Percentiles rank a stretch among this genome's conserved stretches.
Conservation (phyloP, 179 eudicot genomes). For the Silene coronaria region DNA sequence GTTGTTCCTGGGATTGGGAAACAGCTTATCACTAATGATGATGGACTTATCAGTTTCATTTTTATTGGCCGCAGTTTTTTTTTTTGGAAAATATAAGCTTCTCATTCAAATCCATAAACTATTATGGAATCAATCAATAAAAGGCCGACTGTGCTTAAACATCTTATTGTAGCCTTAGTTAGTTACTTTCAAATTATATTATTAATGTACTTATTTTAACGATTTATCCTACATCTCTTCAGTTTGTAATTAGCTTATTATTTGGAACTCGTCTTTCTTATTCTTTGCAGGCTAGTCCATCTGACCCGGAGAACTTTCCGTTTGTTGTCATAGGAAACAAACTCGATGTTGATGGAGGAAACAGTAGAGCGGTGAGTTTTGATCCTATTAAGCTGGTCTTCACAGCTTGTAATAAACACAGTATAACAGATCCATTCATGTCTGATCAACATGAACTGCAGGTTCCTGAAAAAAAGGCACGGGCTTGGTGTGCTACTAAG, state of each 20-base stretch:
- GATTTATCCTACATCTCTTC: too few species aligned
- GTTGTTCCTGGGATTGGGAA: neutral
- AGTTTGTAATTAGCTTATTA: neutral
- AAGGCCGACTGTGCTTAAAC: too few species aligned
- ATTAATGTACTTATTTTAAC: too few species aligned
- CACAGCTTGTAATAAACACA: neutral
- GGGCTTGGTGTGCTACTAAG: conserved; percentile 59
- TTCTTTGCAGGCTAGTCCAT: conserved; percentile 70
- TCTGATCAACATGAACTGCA: conserved; percentile 9
- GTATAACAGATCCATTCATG: neutral
- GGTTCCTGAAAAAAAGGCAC: conserved; percentile 75
- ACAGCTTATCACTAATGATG: neutral
- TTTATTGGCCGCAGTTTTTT: neutral
- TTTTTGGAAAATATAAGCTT: too few species aligned
- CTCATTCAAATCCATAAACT: too few species aligned
- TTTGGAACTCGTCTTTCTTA: neutral
- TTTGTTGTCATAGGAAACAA: conserved; percentile 79
- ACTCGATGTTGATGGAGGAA: conserved; percentile 67
- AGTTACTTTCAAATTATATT: neutral
- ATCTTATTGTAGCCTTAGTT: neutral
- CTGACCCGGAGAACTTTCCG: conserved; percentile 78
- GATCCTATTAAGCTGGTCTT: neutral
- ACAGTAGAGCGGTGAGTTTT: conserved; percentile 62
- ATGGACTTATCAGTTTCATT: neutral
- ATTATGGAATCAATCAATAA: too few species aligned